Evolutionary conservation across 768 basidiomycete genomes (phyloP).

Genomic region (Goffeauzyma gilvescens): DNA sequence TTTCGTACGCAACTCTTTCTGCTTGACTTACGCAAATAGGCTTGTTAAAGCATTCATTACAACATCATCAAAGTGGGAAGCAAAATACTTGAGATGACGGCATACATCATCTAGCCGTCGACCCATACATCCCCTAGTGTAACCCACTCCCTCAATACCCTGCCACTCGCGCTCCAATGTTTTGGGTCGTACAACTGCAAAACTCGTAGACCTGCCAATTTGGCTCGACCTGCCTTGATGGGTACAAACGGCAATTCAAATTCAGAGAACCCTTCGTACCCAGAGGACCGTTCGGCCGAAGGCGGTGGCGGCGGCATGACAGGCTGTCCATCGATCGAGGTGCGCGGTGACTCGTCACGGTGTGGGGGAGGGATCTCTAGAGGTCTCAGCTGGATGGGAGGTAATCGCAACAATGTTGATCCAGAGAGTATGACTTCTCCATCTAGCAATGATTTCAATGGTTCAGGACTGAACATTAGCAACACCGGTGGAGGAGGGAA

Average conservation of each 20-base stretch:
- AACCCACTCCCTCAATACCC: not conserved
- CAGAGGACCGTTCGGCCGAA: not conserved
- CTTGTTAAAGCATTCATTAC: no score
- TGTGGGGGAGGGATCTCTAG: no score
- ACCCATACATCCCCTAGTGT: conserved; percentile 3
- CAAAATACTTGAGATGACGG: no score
- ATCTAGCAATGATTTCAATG: no score
- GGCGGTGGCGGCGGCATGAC: not conserved
- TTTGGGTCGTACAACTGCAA: not conserved
- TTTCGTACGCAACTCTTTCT: not conserved
- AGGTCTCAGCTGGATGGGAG: no score
- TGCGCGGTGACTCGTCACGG: no score
- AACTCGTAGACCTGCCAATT: conserved; percentile 1
- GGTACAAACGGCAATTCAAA: not conserved
- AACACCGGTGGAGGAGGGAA: no score
- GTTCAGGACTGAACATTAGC: no score
- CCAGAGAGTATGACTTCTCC: no score
- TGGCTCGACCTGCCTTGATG: not conserved
- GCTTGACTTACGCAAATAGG: no score
- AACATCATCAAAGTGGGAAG: not conserved
- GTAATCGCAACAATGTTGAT: no score
- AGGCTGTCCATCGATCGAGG: no score
- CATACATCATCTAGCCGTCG: not conserved
- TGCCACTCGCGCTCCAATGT: not conserved
- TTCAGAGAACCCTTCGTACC: not conserved